phyloP scores from a whole-genome alignment of 2,329 filamentous ascomycete genomes.

The Pseudogymnoascus sp. region DNA sequence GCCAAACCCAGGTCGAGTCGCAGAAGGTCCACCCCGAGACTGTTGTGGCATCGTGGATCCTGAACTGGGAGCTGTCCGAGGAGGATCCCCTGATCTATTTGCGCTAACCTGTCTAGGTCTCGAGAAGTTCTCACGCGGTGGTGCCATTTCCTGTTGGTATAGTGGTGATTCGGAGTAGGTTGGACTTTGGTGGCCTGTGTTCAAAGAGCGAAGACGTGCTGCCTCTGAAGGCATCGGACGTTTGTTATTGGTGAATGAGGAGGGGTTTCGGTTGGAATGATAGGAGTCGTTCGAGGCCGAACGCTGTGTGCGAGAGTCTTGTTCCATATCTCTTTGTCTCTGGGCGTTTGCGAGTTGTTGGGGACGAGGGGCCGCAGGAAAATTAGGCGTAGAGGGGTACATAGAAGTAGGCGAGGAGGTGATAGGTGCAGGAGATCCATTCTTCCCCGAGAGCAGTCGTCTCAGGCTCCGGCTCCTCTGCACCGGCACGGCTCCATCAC shows the following conservation, averaged over 20 bases:
- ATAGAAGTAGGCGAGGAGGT: not conserved
- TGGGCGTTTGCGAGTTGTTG: not conserved
- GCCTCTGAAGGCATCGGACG: constrained; percentile 24
- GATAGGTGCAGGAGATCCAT: not conserved
- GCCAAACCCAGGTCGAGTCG: constrained; percentile 13
- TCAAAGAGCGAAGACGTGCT: constrained; percentile 25
- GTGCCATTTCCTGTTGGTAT: constrained; percentile 16
- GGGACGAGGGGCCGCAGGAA: not conserved
- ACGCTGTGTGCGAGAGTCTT: not conserved
- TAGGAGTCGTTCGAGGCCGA: constrained; percentile 4
- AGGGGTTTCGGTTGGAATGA: not conserved
- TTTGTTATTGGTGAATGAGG: not conserved
- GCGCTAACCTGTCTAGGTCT: constrained; percentile 23
- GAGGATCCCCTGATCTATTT: constrained; percentile 22
- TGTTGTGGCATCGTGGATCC: constrained; percentile 19
- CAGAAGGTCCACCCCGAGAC: constrained; percentile 17
- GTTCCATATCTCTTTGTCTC: constrained; percentile 4
- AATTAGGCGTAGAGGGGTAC: not conserved
- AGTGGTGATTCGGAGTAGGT: constrained; percentile 20
- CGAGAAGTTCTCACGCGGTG: constrained; percentile 24
- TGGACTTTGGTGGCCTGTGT: constrained; percentile 24
- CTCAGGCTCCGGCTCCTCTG: constrained; percentile 3
- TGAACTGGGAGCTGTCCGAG: constrained; percentile 19
- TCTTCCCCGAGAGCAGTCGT: not conserved
- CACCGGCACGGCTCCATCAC: constrained; percentile 1